Conservation (phyloP, 2,329 filamentous ascomycete species). For the Pleurostoma richardsiae region DNA sequence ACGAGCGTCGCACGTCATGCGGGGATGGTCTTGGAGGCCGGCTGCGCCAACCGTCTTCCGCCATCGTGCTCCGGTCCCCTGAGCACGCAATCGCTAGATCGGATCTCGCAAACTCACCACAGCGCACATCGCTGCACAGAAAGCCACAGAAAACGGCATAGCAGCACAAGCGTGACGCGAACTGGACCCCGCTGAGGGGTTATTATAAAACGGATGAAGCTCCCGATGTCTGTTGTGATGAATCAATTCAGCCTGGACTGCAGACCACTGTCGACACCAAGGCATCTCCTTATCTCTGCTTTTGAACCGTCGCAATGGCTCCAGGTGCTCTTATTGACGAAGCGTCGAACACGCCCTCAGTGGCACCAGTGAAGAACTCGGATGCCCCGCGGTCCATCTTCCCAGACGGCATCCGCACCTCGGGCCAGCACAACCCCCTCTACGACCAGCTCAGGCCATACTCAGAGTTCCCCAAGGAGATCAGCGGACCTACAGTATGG, state of each 20-base stretch:
- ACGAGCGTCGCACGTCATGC: too few species aligned
- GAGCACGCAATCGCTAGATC: constrained; percentile 11
- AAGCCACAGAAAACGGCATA: constrained; percentile 2
- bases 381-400: constrained; percentile 31
- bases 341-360: constrained; percentile 1
- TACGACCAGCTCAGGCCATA: constrained; percentile 63
- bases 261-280: neutral
- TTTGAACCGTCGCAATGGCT: constrained; percentile 6
- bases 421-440: constrained; percentile 68
- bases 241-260: neutral
- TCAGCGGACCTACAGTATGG: constrained; percentile 71
- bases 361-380: constrained; percentile 18
- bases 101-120: constrained; percentile 9
- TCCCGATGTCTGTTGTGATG: neutral
- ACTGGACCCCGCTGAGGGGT: constrained; percentile 3
- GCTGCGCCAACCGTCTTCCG: too few species aligned
- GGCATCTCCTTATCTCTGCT: too few species aligned
- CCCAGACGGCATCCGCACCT: constrained; percentile 44
- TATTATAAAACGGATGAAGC: neutral
- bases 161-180: neutral
- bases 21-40: too few species aligned
- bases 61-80: neutral
- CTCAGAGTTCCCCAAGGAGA: constrained; percentile 63
- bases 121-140: neutral
- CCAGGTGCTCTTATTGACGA: constrained; percentile 10